Conservation (phyloP, 768 basidiomycete species). For the Pleurotus sapidus region DNA sequence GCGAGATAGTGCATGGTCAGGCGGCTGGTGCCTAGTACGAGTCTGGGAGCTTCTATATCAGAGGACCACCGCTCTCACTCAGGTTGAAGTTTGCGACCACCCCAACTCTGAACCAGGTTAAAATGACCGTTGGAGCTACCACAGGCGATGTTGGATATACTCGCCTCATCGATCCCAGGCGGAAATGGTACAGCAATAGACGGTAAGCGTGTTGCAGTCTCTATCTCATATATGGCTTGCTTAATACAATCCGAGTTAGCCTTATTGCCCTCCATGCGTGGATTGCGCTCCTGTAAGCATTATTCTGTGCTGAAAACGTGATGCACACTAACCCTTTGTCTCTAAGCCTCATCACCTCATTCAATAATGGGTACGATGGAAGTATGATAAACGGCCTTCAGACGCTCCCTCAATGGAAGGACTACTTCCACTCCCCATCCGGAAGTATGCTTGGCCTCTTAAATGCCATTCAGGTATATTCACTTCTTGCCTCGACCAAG, state of each 20-base stretch:
- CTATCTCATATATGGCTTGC: not conserved
- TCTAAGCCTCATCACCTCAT: constrained; percentile 31
- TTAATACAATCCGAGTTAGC: no score
- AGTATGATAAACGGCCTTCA: constrained; percentile 6
- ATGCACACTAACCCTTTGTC: not conserved
- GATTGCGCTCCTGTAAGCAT: not conserved
- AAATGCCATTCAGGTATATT: not conserved
- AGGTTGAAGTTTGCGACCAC: no score
- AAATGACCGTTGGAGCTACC: no score
- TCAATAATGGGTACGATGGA: constrained; percentile 36
- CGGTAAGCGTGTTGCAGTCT: not conserved
- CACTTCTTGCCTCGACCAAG: no score
- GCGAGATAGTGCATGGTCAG: no score
- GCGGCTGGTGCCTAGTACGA: no score
- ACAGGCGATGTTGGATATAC: constrained; percentile 2
- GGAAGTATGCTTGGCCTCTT: not conserved
- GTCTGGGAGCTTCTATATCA: no score
- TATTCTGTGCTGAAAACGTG: not conserved
- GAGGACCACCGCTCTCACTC: no score
- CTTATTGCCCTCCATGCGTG: constrained; percentile 1
- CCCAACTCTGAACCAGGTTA: no score
- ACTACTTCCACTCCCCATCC: not conserved
- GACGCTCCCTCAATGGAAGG: not conserved
- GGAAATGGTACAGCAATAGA: constrained; percentile 14
- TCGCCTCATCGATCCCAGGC: constrained; percentile 11